A percentile compares a stretch with the other conserved stretches of the same genome.
Conservation (phyloP, 106 monocot species). For the Dactylorhiza incarnata region DNA sequence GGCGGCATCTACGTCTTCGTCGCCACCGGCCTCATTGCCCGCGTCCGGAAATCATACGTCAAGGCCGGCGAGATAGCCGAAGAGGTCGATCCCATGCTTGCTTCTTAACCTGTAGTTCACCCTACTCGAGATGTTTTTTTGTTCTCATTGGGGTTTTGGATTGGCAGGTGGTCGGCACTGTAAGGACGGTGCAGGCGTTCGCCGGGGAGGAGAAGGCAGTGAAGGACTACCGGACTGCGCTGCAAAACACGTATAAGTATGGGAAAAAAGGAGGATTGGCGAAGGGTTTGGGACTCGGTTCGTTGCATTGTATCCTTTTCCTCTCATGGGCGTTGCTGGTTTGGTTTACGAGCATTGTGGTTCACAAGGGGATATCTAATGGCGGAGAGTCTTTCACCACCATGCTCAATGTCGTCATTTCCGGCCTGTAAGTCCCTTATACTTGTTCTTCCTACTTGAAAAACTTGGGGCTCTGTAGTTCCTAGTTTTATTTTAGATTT, state of each 20-base stretch:
- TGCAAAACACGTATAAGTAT: conserved; percentile 68
- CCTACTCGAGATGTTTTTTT: background rate
- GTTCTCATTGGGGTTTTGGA: background rate
- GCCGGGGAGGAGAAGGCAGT: conserved; percentile 94
- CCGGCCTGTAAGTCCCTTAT: conserved; percentile 67
- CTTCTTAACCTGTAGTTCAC: background rate
- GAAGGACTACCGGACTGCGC: conserved; percentile 39
- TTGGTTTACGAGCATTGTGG: conserved; percentile 88
- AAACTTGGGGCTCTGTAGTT: too few species aligned
- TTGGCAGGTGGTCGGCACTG: conserved; percentile 72
- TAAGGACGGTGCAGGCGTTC: conserved; percentile 90
- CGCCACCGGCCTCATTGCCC: conserved; percentile 82
- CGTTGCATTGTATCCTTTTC: conserved; percentile 79
- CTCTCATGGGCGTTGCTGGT: conserved; percentile 90
- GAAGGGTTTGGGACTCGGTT: conserved; percentile 86
- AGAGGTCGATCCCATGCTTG: conserved; percentile 36
- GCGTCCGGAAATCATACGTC: conserved; percentile 89
- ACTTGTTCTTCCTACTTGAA: background rate
- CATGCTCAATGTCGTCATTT: conserved; percentile 97
- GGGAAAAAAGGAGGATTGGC: conserved; percentile 83
- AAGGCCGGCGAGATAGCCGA: conserved; percentile 94
- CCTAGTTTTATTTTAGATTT: too few species aligned
- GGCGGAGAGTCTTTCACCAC: conserved; percentile 97
- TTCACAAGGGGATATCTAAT: conserved; percentile 77
- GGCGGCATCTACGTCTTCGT: conserved; percentile 85